These are phyloP conservation scores for Ampelomyces quisqualis DNA, from an alignment of 2,329 filamentous ascomycete species.

Conservation along the genomic window DNA sequence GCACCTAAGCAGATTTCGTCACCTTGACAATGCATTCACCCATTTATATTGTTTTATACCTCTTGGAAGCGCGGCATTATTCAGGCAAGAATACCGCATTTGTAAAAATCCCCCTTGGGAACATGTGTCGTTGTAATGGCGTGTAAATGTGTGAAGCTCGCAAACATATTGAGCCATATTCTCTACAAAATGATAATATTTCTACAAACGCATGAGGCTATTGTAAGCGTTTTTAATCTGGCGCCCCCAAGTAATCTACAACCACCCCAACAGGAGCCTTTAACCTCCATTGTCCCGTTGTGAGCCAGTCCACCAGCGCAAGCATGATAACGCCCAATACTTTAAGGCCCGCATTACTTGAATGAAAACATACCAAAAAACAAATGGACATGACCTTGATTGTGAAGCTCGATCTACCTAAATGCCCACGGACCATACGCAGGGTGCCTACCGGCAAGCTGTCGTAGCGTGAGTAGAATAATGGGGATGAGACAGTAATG, in stretches of 20 bases:
- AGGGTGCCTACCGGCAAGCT: conserved; percentile 11
- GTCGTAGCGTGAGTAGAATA: conserved; percentile 22
- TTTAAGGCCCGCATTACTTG: conserved; percentile 19
- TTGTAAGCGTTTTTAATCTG: too few relatives aligned
- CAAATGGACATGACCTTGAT: conserved; percentile 38
- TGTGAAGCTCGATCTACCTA: conserved; percentile 37
- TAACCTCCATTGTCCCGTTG: conserved; percentile 16
- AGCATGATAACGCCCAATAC: conserved; percentile 13
- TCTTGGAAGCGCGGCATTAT: background rate
- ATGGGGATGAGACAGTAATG: conserved; percentile 30
- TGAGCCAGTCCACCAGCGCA: conserved; percentile 19
- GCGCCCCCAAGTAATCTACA: background rate
- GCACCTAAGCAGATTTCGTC: conserved; percentile 9
- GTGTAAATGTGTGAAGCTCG: background rate
- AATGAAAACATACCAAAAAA: conserved; percentile 34
- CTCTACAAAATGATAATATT: too few relatives aligned
- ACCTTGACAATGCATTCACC: too few relatives aligned
- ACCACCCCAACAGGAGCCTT: conserved; percentile 8
- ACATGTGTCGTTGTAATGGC: background rate
- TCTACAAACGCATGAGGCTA: too few relatives aligned
- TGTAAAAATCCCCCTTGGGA: background rate
- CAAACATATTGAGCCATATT: background rate
- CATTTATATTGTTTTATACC: background rate
- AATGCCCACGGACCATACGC: conserved; percentile 31
- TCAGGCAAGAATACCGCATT: background rate